Conservation (phyloP, 176 grass and related monocot genomes). For the Olyra latifolia region DNA sequence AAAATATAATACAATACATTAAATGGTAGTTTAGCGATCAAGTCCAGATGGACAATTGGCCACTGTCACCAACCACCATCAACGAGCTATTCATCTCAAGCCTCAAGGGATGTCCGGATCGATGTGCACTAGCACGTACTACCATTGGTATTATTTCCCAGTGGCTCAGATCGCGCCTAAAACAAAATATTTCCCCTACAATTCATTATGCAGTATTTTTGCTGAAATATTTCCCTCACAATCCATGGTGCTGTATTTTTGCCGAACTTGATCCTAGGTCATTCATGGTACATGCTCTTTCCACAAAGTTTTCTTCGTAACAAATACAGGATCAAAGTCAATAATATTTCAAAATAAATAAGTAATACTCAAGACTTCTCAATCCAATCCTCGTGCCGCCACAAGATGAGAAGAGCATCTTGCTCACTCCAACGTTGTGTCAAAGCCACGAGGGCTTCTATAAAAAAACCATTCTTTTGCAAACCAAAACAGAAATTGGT, state of each 20-base stretch:
- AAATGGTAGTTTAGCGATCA: no score
- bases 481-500: no score
- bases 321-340: background rate
- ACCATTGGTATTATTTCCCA: no score
- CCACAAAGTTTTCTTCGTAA: background rate
- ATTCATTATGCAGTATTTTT: background rate
- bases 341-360: background rate
- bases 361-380: background rate
- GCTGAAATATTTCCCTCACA: no score
- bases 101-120: no score
- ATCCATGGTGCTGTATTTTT: no score
- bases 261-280: background rate
- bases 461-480: no score
- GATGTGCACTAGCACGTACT: no score
- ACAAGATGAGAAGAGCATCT: slow-evolving; percentile 17
- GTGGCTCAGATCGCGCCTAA: background rate
- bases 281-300: background rate
- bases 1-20: no score
- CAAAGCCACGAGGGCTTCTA: background rate
- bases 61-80: no score
- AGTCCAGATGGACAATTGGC: no score
- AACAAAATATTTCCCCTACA: background rate
- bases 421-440: background rate
- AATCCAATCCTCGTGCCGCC: background rate
- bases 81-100: no score